Base-by-base conservation (phyloP, 2,329 filamentous ascomycete species). In the Paecilomyces sp. region DNA sequence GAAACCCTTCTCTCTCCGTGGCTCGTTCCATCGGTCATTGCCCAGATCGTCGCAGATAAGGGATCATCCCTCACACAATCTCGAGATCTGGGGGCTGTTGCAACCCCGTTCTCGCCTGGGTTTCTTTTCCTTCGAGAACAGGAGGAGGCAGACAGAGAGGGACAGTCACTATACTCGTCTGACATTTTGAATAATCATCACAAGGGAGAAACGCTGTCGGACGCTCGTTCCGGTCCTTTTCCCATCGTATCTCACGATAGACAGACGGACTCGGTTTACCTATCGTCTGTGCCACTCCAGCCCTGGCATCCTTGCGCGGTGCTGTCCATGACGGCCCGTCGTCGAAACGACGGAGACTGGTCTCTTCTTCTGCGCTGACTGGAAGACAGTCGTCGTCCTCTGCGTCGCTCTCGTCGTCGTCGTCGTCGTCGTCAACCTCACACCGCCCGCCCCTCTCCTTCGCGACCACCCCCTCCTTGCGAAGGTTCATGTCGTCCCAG, bases 321-420 rank as follows among this genome's bases (percentile, higher is more conserved):
- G 33, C 61, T 66, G 67, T 71, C 68, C 65, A 74, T 74, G 72
- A 70, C 65, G 68, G 61, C 50, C 66, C 64, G 65, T 67, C 66
- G 61, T 65, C 63, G 41, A 68, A 69, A 62, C 67, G 69, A 62
- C 68, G 71, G 71, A 72, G 71, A 67, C 65, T 72, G 67, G 66
- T 67, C 64, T 71, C 69, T 60, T 66, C 68, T 33, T 8, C 31
- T 65, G 60, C 63, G 58, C 53, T 58, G 53, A 57, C 61, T 63
- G 61, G 59, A 63, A 63, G 24, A 54, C 57, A 55, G 56, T 28
- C 57, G 57, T 54, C 58, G 25, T 60, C 56, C 47, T 56, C 47
- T n/a, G 58, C 56, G 24, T 58, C 58, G 25, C 60, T 56, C 50
- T 55, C 47, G 22, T 59, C 47, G 24, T 59, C 59, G 15, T 59